These are phyloP conservation scores for Oldenlandia corymbosa DNA, from an alignment of 257 asterid species.

Conservation along the genomic window DNA sequence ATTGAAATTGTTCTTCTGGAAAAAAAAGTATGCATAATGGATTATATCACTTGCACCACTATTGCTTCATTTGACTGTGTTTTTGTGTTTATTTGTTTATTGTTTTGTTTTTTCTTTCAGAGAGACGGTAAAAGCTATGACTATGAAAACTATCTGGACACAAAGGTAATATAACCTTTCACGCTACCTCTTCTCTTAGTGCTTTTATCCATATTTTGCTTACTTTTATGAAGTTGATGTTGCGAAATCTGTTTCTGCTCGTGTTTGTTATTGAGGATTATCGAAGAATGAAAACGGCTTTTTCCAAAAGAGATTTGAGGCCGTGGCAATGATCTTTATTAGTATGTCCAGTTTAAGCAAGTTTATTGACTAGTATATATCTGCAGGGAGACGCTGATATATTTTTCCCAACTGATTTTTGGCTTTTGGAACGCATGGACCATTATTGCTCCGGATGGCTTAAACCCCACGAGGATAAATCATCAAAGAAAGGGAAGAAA, in stretches of 20 bases:
- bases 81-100: no score
- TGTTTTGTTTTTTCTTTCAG: conserved; percentile 37
- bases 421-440: conserved; percentile 78
- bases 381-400: conserved; percentile 94
- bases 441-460: conserved; percentile 85
- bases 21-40: background rate
- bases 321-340: background rate
- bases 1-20: background rate
- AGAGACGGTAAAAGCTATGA: conserved; percentile 76
- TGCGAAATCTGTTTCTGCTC: background rate
- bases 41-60: background rate
- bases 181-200: background rate
- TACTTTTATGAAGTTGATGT: background rate
- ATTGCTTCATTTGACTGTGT: conserved; percentile 13
- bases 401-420: conserved; percentile 96
- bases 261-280: background rate
- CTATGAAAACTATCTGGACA: conserved; percentile 69
- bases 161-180: conserved; percentile 51
- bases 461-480: conserved; percentile 38
- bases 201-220: background rate
- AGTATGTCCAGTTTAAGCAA: background rate
- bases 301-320: background rate
- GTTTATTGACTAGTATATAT: conserved; percentile 8
- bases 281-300: background rate
- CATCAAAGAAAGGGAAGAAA: conserved; percentile 71